Base-by-base conservation (phyloP, 2,329 filamentous ascomycete genomes). In the Rhinocladiella mackenziei region DNA sequence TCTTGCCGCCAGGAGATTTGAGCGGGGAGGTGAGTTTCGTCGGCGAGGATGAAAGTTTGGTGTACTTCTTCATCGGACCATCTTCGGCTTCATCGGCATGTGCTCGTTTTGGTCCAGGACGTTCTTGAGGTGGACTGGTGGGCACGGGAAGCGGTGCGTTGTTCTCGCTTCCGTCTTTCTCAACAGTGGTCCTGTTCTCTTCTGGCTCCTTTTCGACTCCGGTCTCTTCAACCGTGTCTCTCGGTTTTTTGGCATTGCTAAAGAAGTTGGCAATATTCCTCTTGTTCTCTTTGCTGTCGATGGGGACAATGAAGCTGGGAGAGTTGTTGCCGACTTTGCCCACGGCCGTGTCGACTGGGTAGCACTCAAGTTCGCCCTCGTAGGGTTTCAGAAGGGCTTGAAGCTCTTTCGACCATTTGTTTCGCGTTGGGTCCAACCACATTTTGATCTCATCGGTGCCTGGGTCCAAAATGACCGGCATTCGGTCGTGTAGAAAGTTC, bases 251-350 rank as follows among this genome's bases (percentile, higher is more conserved):
- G 11, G 57, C 45, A 17, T 51, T 84, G 5, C 75, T 75, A 60
- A 97, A 97, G 71, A 95, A 96, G 58, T 95, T 95, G 33, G 85
- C 86, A 63, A 97, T 97, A 55, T 92, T 96, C 37, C 76, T 81
- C 69, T 94, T 96, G 64, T 96, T 96, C 58, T 89, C 85, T 53
- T 80, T 82, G 65, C 86, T 94, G 58, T 86, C 77, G 23, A 96
- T 68, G 0, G 91, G 91, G 1, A 95, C 71, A 32, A 96, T 76
- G 59, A 96, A 95, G 1, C 75, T 77, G 0, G 87, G 81, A 14
- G 86, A 94, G 63, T 94, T 86, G 56, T 94, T 95, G 4, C 91
- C 89, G 0, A 95, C 89, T 67, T 95, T 97, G 1, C 89, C 89
- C 0, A 97, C 91, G 3, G 92, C 89, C 62, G 87, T 86, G 57